Base-by-base conservation (phyloP, 164 flowering plant genomes). In the Chloranthus sessilifolius region DNA sequence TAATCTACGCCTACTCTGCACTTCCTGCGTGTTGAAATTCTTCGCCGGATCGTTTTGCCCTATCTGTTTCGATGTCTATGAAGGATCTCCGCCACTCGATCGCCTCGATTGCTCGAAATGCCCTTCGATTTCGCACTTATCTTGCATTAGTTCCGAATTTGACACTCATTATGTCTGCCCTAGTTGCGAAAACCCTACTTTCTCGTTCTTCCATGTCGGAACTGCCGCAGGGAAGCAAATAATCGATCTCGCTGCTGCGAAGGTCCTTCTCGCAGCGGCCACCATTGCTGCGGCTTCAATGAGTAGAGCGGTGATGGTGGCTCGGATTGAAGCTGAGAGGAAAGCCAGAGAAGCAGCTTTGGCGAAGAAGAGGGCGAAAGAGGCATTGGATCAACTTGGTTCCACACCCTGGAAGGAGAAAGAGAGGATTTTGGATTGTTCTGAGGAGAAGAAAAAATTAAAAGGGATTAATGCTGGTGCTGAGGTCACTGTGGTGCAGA, bases 11-110 rank as follows among this genome's bases (percentile, higher is more conserved):
- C 82, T 64, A 12, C 63, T 74, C 47, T 85, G 94, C 70, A 72
- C 82, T 29, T 53, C 66, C 25, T 67, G 71, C 14, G 63, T 67
- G 7, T 36, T 66, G 28, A 61, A 61, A 43, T 16, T 45, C 57
- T 63, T 76, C 52, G 62, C 58, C 0, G 76, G 71, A 1, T 59
- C 65, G 34, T 85, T 82, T 63, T 85, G 94, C 43, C 82, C 84
- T 3, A n/a, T 64, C 52, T 85, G 94, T 55, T 71, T 74, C 60
- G 56, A 57, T 14, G 55, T 67, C 22, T 67, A 52, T 26, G 55
- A 69, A 6, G 71, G 66, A 19, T 54, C 74, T 2, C 7, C 52
- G 1, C 70, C 64, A 1, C 39, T 67, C 2, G 48, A 53, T 16
- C 69, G 19, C 9, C 43, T 72, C 62, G 42, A 62, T 44, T 81